A percentile compares a stretch with the other conserved stretches of the same genome.
phyloP scores from a whole-genome alignment of 2,329 filamentous ascomycete species.

The Acrodontium crateriforme region DNA sequence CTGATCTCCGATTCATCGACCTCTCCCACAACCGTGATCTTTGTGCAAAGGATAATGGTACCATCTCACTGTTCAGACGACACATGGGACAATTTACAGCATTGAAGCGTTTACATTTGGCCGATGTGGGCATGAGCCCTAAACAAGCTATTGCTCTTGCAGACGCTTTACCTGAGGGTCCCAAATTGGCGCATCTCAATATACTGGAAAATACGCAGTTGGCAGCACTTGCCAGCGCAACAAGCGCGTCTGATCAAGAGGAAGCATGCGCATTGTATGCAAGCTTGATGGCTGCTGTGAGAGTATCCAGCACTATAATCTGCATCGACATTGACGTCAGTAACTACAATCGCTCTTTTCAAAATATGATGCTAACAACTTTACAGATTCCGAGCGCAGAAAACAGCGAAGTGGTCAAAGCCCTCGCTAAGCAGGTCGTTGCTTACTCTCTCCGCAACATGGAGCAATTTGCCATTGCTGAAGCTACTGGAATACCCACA shows the following conservation, averaged over 20 bases:
- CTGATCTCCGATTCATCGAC: conserved; percentile 75
- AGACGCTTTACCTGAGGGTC: conserved; percentile 77
- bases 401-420: conserved; percentile 82
- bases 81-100: conserved; percentile 67
- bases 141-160: conserved; percentile 84
- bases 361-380: conserved; percentile 2
- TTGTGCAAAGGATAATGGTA: conserved; percentile 36
- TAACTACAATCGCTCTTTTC: conserved; percentile 2
- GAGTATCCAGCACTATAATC: conserved; percentile 69
- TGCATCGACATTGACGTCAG: conserved; percentile 73
- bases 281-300: conserved; percentile 74
- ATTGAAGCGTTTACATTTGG: conserved; percentile 74
- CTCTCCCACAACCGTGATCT: conserved; percentile 78
- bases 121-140: conserved; percentile 68
- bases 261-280: conserved; percentile 91
- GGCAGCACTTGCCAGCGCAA: conserved; percentile 56
- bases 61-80: conserved; percentile 50
- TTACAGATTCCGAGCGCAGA: conserved; percentile 52
- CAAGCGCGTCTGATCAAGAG: conserved; percentile 68
- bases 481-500: conserved; percentile 34
- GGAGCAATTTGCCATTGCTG: conserved; percentile 59
- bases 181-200: conserved; percentile 69
- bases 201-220: conserved; percentile 70
- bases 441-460: conserved; percentile 89
- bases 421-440: conserved; percentile 84